Conservation (phyloP, 2,329 filamentous ascomycete species). For the Exophiala sp. region DNA sequence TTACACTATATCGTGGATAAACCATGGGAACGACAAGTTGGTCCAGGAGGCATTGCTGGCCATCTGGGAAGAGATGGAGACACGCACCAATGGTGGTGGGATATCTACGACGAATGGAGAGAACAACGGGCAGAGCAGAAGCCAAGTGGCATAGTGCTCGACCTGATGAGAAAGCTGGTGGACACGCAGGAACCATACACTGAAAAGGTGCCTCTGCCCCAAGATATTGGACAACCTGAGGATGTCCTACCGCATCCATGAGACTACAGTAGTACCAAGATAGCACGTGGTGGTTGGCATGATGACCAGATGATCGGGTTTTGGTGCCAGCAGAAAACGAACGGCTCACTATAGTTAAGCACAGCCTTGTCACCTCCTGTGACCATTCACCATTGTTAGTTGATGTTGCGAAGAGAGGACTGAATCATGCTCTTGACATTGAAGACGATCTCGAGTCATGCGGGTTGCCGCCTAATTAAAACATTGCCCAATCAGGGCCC, state of each 20-base stretch:
- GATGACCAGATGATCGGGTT: too few species aligned
- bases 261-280: not conserved
- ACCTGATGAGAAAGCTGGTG: conserved; percentile 15
- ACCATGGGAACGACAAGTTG: conserved; percentile 46
- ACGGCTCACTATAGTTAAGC: not conserved
- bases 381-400: too few species aligned
- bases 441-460: too few species aligned
- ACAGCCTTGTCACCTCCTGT: not conserved
- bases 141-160: conserved; percentile 10
- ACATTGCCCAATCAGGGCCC: too few species aligned
- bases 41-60: conserved; percentile 41
- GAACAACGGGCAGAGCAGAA: conserved; percentile 8
- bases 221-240: conserved; percentile 20
- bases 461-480: too few species aligned
- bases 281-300: too few species aligned
- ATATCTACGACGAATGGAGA: conserved; percentile 41
- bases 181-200: conserved; percentile 20
- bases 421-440: too few species aligned
- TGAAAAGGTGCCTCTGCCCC: conserved; percentile 16
- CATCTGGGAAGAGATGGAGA: conserved; percentile 48
- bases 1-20: conserved; percentile 54
- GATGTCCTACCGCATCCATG: conserved; percentile 17
- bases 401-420: too few species aligned
- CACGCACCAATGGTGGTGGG: conserved; percentile 52
- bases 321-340: too few species aligned